Base-by-base conservation (phyloP, 1,284 basidiomycete species). In the Trametes versicolor region DNA sequence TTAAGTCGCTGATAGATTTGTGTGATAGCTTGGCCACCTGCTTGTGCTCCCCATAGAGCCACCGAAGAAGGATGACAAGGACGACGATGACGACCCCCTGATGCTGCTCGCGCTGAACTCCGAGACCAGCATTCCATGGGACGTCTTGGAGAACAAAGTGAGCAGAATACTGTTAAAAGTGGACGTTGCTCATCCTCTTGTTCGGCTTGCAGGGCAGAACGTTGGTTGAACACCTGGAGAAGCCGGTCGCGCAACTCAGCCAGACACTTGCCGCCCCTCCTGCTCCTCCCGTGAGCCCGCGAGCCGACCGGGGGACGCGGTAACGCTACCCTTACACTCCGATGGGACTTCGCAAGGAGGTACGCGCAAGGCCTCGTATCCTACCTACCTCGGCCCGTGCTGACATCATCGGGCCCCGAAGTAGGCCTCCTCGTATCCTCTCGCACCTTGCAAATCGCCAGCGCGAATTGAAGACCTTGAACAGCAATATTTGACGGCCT, bases 41-140 rank as follows among this genome's bases (percentile, higher is more conserved):
- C 78, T 91, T 13, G 90, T 93, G 9, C 72, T 91, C 9, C 85
- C 90, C 2, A 80, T 93, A 13, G 85, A 75, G 49, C 67, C 67
- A 10, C 41, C 66, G 9, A 67, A 58, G 58, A 67, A 49, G 41
- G 71, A 51, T 2, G 68, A 70, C 37, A 67, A 49, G 41, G 71
- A 51, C 2, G 68, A 70, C 37, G 71, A 85, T 15, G 82, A 85
- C 3, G 75, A 78, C 36, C 76, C 78, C 9, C 60, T 91, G 58
- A 81, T 93, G 83, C 78, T 93, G 58, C 81, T 93, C 50, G 90
- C 87, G 4, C 76, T 93, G 67, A 92, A 90, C 69, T 82, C 87
- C 37, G 84, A 85, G 23, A 75, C 84, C 43, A 78, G 76, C 51
- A 83, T 88, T 6, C 83, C 86, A 19, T 93, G 89, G 89, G 85